phyloP scores from a whole-genome alignment of 2,329 filamentous ascomycete genomes.

The Neofusicoccum sp. region DNA sequence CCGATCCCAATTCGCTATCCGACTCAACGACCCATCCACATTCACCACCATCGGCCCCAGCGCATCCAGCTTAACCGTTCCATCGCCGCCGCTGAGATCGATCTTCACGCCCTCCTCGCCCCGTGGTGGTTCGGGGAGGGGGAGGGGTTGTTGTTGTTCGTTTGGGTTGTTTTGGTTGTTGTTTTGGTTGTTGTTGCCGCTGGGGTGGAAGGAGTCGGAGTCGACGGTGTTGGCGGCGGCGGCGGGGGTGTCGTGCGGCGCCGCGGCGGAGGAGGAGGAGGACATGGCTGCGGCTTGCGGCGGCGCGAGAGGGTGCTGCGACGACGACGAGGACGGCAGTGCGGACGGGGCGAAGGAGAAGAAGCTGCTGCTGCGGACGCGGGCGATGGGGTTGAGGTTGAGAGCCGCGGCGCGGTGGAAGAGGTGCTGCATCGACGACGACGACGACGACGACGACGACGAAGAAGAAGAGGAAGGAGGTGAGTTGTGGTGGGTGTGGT shows the following conservation, averaged over 20 bases:
- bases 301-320: neutral
- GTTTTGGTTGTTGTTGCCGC: neutral
- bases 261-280: neutral
- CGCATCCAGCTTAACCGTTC: constrained; percentile 62
- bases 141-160: constrained; percentile 3
- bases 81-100: constrained; percentile 37
- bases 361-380: neutral
- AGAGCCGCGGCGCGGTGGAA: too few species aligned
- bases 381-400: too few species aligned
- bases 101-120: constrained; percentile 35
- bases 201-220: constrained; percentile 13
- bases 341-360: neutral
- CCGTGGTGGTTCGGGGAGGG: constrained; percentile 24
- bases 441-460: too few species aligned
- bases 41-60: constrained; percentile 76
- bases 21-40: constrained; percentile 68
- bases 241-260: neutral
- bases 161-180: neutral
- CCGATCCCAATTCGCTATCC: constrained; percentile 72
- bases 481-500: neutral
- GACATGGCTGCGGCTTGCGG: neutral
- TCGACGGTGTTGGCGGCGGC: neutral
- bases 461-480: too few species aligned
- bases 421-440: too few species aligned
- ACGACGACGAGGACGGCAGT: too few species aligned